A percentile compares a stretch with the other conserved stretches of the same genome.
phyloP scores from a whole-genome alignment of 345 rosid genomes.

The Eucalyptus regnans region DNA sequence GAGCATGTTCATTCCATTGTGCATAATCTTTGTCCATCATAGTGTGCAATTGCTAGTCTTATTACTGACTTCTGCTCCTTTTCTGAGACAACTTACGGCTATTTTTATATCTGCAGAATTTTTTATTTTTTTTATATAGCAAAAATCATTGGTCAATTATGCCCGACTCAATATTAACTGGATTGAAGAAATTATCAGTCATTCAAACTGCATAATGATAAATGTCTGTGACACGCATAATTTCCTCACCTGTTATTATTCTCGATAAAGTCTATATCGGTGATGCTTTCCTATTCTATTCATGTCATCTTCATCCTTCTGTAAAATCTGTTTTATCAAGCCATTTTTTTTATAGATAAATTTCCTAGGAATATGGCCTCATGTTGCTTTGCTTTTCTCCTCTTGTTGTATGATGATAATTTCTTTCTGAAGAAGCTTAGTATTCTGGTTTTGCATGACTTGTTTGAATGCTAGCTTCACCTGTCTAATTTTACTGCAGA shows the following conservation, averaged over 20 bases:
- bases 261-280: neutral
- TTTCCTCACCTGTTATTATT: neutral
- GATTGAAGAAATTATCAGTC: neutral
- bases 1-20: neutral
- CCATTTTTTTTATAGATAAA: neutral
- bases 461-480: neutral
- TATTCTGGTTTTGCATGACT: neutral
- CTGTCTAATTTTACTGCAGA: slow-evolving; percentile 20
- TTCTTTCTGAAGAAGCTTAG: neutral
- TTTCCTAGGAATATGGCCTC: neutral
- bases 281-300: neutral
- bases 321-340: neutral
- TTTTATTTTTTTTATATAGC: neutral
- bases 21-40: neutral
- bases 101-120: neutral
- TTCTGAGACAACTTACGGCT: neutral
- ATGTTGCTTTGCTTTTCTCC: neutral
- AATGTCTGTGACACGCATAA: neutral
- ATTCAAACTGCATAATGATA: neutral
- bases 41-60: neutral
- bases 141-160: neutral
- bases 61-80: neutral
- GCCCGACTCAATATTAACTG: neutral
- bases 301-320: neutral
- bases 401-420: neutral